Base-by-base conservation (phyloP, 805 yeast genomes). In the Clavispora vitiphila region DNA sequence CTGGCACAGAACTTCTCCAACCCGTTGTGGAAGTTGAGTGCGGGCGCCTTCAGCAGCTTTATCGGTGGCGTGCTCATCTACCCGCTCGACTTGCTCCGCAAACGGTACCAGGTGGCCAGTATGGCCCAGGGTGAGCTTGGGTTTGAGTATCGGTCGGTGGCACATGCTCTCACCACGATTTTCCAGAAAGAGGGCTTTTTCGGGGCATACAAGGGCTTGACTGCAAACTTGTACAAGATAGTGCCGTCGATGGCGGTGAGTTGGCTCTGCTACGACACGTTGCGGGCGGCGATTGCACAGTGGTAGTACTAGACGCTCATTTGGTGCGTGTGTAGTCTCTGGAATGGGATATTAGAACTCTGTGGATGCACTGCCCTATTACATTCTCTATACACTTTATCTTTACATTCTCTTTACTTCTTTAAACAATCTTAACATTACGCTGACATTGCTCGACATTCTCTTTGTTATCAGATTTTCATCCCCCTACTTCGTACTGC, bases 191-290 rank as follows among this genome's bases (percentile, higher is more conserved):
- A 91, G 61, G 97, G 97, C 1, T 67, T 72, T 37, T 66, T 60
- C 34, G 91, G 90, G 1, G 76, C 84, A 29, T 84, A 82, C 65
- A 82, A 78, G 54, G 91, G 91, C 0, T 69, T 83, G 60, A 72
- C 80, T 2, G 93, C 95, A 1, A 88, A 88, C 57, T 70, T 87
- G 59, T 82, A 86, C 71, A 91, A 90, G 59, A 93, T 91, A 4
- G 85, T 88, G 36, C 97, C 98, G 0, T 81, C 93, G 11, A 91
- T 93, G 90, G 98, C 98, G 4, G 88, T 90, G 14, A 87, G 91
- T 46, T 91, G 97, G 96, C 70, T 89, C 52, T 80, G 86, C 47
- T 83, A 80, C 60, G 98, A 95, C 50, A 64, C 82, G 24, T 70
- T 86, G 39, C 78, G 81, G 52, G 85, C 58, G 10, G 43, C 48